phyloP scores from a whole-genome alignment of 345 rosid genomes.

The Eucalyptus fibrosa region DNA sequence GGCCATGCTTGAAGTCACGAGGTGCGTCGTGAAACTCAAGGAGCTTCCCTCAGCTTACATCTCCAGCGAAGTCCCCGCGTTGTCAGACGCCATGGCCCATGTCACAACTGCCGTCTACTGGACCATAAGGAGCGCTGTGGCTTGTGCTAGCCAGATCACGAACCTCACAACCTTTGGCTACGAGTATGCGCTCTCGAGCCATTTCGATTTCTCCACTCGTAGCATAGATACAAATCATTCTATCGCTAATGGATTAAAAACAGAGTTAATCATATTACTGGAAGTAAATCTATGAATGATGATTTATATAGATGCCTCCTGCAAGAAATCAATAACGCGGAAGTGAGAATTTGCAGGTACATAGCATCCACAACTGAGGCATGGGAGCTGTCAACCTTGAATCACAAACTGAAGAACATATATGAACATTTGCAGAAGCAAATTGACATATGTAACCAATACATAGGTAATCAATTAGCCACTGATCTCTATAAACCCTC shows the following conservation, averaged over 20 bases:
- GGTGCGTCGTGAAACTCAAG: conserved; percentile 33
- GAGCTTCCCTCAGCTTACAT: conserved; percentile 52
- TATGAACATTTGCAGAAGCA: conserved; percentile 53
- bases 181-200: conserved; percentile 21
- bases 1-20: conserved; percentile 49
- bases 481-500: background rate
- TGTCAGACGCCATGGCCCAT: conserved; percentile 20
- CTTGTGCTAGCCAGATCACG: conserved; percentile 49
- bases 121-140: conserved; percentile 61
- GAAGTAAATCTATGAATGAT: background rate
- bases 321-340: background rate
- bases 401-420: conserved; percentile 68
- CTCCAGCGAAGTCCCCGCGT: conserved; percentile 15
- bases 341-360: conserved; percentile 15
- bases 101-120: conserved; percentile 72
- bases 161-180: conserved; percentile 35
- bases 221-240: background rate
- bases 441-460: conserved; percentile 30
- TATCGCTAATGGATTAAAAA: background rate
- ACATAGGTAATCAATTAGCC: conserved; percentile 38
- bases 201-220: background rate
- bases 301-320: background rate
- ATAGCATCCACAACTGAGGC: conserved; percentile 42
- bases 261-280: background rate
- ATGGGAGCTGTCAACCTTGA: conserved; percentile 74